Percentiles rank a stretch among this genome's conserved stretches.
Conservation (phyloP, 2,329 filamentous ascomycete species). For the Pochonia chlamydosporia region DNA sequence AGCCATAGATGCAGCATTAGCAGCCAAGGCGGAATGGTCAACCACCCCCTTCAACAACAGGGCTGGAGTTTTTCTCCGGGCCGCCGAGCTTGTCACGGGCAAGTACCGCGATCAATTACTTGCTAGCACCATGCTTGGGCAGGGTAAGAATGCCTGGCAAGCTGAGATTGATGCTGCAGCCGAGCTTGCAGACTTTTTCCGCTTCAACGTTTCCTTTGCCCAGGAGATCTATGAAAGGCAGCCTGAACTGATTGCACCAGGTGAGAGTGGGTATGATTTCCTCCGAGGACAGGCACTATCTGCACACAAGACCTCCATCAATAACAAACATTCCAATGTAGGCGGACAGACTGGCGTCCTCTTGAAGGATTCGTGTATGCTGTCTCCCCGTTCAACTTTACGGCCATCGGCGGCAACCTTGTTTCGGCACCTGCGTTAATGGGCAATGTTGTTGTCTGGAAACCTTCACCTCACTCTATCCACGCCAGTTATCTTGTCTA, state of each 20-base stretch:
- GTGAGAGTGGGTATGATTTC: conserved; percentile 24
- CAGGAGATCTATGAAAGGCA: conserved; percentile 87
- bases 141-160: conserved; percentile 98
- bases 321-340: too few species aligned
- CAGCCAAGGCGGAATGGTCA: conserved; percentile 84
- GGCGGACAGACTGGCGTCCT: conserved; percentile 81
- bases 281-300: neutral
- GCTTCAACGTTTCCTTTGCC: conserved; percentile 91
- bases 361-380: conserved; percentile 97
- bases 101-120: conserved; percentile 98
- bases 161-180: conserved; percentile 98
- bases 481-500: conserved; percentile 89
- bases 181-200: conserved; percentile 86
- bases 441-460: conserved; percentile 95
- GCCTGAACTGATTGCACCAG: conserved; percentile 73
- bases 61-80: conserved; percentile 91
- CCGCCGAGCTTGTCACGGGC: conserved; percentile 79
- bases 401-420: conserved; percentile 86
- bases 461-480: conserved; percentile 82
- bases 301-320: too few species aligned
- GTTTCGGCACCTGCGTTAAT: conserved; percentile 77
- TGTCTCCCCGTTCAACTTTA: conserved; percentile 95
- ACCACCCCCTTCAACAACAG: conserved; percentile 82
- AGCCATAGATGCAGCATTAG: conserved; percentile 79
- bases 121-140: conserved; percentile 91